These are phyloP conservation scores for Penicillium sp. DNA, from an alignment of 2,329 filamentous ascomycete genomes.

Conservation along the genomic window DNA sequence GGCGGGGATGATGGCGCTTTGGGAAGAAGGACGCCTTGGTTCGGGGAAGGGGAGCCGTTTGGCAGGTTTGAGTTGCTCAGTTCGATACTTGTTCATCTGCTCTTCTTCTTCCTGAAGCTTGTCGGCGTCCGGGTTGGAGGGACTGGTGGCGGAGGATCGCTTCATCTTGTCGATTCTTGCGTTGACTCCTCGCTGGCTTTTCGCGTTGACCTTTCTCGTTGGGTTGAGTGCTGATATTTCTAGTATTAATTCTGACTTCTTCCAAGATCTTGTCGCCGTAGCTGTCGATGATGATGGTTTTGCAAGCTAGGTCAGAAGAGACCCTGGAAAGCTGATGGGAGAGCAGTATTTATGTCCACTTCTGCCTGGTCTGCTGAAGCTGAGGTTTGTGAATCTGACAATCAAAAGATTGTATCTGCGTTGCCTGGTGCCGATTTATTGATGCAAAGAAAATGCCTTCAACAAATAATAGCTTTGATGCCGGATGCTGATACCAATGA, in stretches of 20 bases:
- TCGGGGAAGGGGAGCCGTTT: not conserved
- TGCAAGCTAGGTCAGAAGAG: not conserved
- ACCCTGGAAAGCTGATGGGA: not conserved
- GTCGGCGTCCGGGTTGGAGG: not conserved
- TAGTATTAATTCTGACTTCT: not conserved
- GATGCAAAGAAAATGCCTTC: too few species aligned
- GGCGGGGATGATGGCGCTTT: not conserved
- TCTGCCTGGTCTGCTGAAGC: too few species aligned
- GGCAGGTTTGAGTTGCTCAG: not conserved
- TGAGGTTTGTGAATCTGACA: too few species aligned
- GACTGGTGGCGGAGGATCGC: not conserved
- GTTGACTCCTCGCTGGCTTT: too few species aligned
- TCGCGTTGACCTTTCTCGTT: too few species aligned
- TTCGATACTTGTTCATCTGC: not conserved
- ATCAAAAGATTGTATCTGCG: not conserved
- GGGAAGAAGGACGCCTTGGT: not conserved
- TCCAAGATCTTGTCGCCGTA: too few species aligned
- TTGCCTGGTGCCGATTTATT: not conserved
- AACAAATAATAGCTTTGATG: too few species aligned
- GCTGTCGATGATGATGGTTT: not conserved
- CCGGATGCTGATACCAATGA: too few species aligned
- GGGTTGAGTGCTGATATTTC: not conserved
- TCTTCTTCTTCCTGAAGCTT: not conserved
- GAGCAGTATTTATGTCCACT: not conserved
- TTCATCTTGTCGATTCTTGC: not conserved